phyloP scores from a whole-genome alignment of 768 basidiomycete genomes.

The Tubosaeta sp. region DNA sequence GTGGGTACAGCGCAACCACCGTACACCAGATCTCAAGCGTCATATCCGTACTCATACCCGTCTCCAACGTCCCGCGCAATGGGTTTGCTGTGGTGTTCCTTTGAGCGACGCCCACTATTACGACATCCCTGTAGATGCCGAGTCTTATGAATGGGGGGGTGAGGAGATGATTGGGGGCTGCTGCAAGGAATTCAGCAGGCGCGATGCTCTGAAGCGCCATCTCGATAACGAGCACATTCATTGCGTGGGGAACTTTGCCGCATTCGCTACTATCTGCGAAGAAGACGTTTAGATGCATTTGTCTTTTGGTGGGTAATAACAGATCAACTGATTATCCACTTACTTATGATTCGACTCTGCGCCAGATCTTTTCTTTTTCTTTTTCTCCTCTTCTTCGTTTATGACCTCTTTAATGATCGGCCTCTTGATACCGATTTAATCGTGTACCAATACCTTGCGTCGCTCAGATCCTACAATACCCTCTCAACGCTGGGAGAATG shows the following conservation, averaged over 20 bases:
- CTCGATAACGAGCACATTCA: conserved; percentile 34
- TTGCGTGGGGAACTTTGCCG: conserved; percentile 31
- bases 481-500: conserved; percentile 4
- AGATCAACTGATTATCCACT: neutral
- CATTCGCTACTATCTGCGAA: conserved; percentile 25
- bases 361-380: conserved; percentile 6
- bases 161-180: conserved; percentile 36
- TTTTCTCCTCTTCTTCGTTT: neutral
- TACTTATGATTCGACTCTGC: neutral
- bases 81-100: conserved; percentile 37
- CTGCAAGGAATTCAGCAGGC: conserved; percentile 34
- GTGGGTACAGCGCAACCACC: conserved; percentile 45
- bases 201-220: conserved; percentile 39
- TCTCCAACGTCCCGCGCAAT: conserved; percentile 31
- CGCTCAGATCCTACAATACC: conserved; percentile 11
- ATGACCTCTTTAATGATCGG: conserved; percentile 2
- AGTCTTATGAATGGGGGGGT: conserved; percentile 26
- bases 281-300: conserved; percentile 17
- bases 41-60: conserved; percentile 53
- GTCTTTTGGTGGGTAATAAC: conserved; percentile 4
- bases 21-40: conserved; percentile 56
- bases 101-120: conserved; percentile 22
- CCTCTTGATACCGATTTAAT: conserved; percentile 5
- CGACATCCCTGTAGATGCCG: conserved; percentile 17
- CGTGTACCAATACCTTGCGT: conserved; percentile 8